A percentile compares a stretch with the other conserved stretches of the same genome.
phyloP scores from a whole-genome alignment of 768 basidiomycete genomes.

The Pulveroboletus sp. region DNA sequence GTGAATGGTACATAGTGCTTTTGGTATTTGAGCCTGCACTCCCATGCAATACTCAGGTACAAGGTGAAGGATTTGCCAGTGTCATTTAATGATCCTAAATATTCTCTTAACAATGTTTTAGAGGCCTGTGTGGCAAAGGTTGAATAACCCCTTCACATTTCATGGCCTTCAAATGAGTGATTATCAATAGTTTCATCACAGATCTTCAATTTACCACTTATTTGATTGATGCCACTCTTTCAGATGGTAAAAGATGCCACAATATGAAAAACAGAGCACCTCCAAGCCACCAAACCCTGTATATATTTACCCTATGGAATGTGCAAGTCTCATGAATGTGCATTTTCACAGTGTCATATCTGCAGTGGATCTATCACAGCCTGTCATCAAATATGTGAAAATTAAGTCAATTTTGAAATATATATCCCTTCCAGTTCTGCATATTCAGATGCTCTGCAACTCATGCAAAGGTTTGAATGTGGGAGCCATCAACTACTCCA shows the following conservation, averaged over 20 bases:
- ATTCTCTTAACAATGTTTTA: too few species aligned
- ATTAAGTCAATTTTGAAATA: conserved; percentile 36
- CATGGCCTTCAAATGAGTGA: too few species aligned
- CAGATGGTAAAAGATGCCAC: background rate
- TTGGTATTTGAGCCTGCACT: too few species aligned
- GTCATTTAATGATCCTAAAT: too few species aligned
- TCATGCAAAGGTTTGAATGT: background rate
- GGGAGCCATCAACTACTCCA: too few species aligned
- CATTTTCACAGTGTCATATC: conserved; percentile 20
- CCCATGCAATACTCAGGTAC: too few species aligned
- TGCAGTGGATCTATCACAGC: conserved; percentile 40
- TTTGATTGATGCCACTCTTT: background rate
- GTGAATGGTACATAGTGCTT: too few species aligned
- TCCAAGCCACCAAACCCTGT: background rate
- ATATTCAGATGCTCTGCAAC: background rate
- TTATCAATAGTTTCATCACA: too few species aligned
- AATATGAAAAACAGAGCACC: background rate
- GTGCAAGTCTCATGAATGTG: background rate
- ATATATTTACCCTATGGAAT: background rate
- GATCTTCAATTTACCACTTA: too few species aligned
- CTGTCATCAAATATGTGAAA: conserved; percentile 37
- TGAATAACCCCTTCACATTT: too few species aligned
- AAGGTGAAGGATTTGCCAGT: too few species aligned
- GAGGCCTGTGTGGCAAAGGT: too few species aligned
- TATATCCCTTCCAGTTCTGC: conserved; percentile 20